Base-by-base conservation (phyloP, 805 yeast species). In the Babjeviella inositovora region DNA sequence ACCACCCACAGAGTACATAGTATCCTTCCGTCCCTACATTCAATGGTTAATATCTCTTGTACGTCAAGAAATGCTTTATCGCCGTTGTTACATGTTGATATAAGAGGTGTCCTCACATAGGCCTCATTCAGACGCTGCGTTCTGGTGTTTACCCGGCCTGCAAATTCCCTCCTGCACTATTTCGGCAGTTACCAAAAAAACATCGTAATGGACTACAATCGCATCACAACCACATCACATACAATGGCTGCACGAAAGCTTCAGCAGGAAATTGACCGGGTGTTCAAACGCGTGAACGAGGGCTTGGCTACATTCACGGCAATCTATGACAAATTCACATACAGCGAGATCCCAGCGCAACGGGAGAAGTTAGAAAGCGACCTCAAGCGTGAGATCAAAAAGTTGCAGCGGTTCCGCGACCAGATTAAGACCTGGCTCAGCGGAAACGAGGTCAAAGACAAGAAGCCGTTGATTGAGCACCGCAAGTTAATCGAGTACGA, bases 341-440 rank as follows among this genome's bases (percentile, higher is more conserved):
- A 63, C 23, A 70, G 92, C 23, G 85, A 82, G 32, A 76, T 76
- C 37, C 76, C 69, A 33, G 71, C 93, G 3, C 94, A 85, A 45
- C 79, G 87, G 53, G 97, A 87, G 45, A 87, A 87, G 47, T 61
- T 90, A 28, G 98, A 90, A 45, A 64, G 71, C 30, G 98, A 87
- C 44, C 58, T 87, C 43, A 85, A 90, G 53, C 74, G 90, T 39
- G 97, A 90, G 47, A 85, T 90, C 49, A 87, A 90, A 50, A 87
- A 84, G 47, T 60, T 87, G 28, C 98, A 87, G 45, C 70, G 94
- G 44, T 71, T 76, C 37, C 66, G 97, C 43, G 98, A 87, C 47
- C 97, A 84, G 53, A 80, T 87, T 38, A 87, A 87, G 52, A 77
- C 79, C 27, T 87, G 98, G 98, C 53, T 84, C 43, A 70, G 87